A percentile compares a stretch with the other conserved stretches of the same genome.
Conservation (phyloP, 495 filamentous ascomycete genomes). For the Aspergillus sparsus region DNA sequence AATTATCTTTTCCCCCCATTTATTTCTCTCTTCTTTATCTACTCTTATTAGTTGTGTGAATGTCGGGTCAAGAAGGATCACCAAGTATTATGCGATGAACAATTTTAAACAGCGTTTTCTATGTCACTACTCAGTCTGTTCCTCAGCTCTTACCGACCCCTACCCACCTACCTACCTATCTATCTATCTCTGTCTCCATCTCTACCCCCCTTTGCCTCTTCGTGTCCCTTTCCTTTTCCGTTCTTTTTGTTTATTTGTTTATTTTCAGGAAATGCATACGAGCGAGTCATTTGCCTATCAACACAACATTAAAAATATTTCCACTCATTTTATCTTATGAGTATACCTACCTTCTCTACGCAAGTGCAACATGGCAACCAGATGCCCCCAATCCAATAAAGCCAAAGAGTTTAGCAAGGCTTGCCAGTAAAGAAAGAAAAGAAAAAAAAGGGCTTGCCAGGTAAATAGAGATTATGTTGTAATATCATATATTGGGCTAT, state of each 20-base stretch:
- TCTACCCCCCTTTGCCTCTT: background rate
- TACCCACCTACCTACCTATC: background rate
- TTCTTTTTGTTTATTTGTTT: slow-evolving; percentile 13
- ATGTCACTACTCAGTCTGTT: background rate
- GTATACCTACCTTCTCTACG: too few relatives aligned
- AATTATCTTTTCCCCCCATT: too few relatives aligned
- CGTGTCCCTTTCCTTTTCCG: background rate
- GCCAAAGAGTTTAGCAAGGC: too few relatives aligned
- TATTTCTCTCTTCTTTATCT: too few relatives aligned
- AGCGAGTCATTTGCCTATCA: slow-evolving; percentile 18
- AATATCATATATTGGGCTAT: too few relatives aligned
- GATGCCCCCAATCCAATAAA: too few relatives aligned
- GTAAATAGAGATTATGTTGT: too few relatives aligned
- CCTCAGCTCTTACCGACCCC: background rate
- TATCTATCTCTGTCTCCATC: background rate
- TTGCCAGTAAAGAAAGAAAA: too few relatives aligned
- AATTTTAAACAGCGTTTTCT: background rate
- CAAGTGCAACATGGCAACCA: too few relatives aligned
- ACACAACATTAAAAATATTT: slow-evolving; percentile 1
- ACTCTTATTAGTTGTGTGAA: too few relatives aligned
- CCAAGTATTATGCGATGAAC: background rate
- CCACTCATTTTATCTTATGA: background rate
- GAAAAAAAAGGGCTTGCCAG: too few relatives aligned
- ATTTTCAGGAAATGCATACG: slow-evolving; percentile 23
- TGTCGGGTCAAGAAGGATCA: too few relatives aligned